Evolutionary conservation across 1,284 basidiomycete genomes (phyloP), one percentile per base, ranked within the genome.

Genomic region (Athelia sp.): DNA sequence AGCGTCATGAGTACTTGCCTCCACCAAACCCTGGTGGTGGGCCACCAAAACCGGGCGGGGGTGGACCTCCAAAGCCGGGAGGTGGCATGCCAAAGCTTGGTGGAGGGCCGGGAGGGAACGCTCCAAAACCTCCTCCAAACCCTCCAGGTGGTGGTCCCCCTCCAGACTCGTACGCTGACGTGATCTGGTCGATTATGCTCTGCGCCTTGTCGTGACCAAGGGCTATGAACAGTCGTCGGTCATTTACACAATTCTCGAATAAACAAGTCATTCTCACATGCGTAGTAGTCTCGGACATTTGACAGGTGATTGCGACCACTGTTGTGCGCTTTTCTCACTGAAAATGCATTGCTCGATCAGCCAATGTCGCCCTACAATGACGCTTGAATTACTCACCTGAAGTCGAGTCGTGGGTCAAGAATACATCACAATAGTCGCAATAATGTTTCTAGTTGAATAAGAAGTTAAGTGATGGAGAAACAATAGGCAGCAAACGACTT

Each of bases 301-400:
- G 92, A 79, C 38, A 98, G 78, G 65, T 99, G 96, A 70, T 99
- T 99, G 52, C 95, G 79, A 53, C 96, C 96, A 56, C 87, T 93
- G 71, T 98, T 98, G 70, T 99, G 96, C 44, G 96, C 96, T 71
- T 98, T 98, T 56, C 96, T 90, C 31, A 98, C 96, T 92, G 65
- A 34, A 49, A 48, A 36, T 52, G 53, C 35, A 57, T 46, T 54
- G 46, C 54, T 47, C 49, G 49, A 54, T 62, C 52, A 56, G 56
- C 43, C 58, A 29, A 29, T 6, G 4, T 29, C 13, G 26, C 4
- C 59, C 21, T 43, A 17, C 32, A 53, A 48, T 17, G n/a, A 36
- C 32, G 45, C 42, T 34, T 10, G 34, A 26, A 11, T 21, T 32
- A 47, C 72, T 49, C 58, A 87, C 87, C 90, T 58, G 91, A 92